A percentile compares a stretch with the other conserved stretches of the same genome.
phyloP scores from a whole-genome alignment of 139 green algal species.

The Tetradesmus obliquus region DNA sequence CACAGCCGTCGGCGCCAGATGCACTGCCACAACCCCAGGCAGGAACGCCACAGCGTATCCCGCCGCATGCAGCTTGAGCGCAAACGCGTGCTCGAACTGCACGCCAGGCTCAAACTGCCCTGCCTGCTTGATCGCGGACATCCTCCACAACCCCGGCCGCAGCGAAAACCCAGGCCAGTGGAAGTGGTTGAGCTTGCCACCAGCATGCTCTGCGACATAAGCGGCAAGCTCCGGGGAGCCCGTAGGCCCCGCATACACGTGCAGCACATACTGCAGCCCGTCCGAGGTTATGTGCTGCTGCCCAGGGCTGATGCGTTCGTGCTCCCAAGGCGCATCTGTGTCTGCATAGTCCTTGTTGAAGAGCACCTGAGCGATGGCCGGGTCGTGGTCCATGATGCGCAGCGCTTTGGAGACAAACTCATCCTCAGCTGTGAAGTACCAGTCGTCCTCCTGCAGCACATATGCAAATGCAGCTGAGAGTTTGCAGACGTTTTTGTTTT shows the following conservation, averaged over 20 bases:
- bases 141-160: background rate
- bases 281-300: background rate
- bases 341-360: background rate
- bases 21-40: background rate
- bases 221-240: background rate
- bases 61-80: background rate
- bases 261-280: background rate
- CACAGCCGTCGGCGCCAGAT: background rate
- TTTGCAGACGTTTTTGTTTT: too few relatives aligned
- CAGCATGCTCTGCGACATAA: background rate
- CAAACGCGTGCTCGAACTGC: background rate
- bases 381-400: background rate
- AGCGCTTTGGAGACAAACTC: background rate
- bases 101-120: background rate
- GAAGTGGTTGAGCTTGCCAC: background rate
- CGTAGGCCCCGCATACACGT: background rate
- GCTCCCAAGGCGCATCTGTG: background rate
- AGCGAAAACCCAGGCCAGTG: background rate
- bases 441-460: background rate
- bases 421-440: background rate
- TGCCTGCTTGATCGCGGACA: background rate
- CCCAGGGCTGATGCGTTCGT: background rate
- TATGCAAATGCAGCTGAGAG: background rate
- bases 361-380: background rate
- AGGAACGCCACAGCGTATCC: background rate